These are phyloP conservation scores for Jimgerdemannia flammicorona DNA, from an alignment of 192 early-diverging fungal genomes.

Conservation along the genomic window DNA sequence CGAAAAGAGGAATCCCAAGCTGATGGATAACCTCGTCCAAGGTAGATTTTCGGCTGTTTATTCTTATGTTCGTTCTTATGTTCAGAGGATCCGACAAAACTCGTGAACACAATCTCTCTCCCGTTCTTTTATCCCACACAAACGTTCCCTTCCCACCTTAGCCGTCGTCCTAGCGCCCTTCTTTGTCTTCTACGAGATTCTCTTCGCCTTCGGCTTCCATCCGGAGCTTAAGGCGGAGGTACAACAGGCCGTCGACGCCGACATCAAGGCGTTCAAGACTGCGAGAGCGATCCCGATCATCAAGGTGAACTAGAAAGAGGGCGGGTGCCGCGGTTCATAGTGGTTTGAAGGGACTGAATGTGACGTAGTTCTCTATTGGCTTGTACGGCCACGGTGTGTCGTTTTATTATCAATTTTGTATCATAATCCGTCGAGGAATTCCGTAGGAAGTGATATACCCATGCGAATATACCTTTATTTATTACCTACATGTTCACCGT, in stretches of 20 bases:
- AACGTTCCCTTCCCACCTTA: constrained; percentile 9
- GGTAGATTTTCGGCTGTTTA: constrained; percentile 32
- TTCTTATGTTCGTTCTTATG: neutral
- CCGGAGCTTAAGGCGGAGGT: constrained; percentile 62
- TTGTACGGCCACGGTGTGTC: too few relatives aligned
- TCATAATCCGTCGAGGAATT: too few relatives aligned
- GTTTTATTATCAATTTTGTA: too few relatives aligned
- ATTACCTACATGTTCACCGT: too few relatives aligned
- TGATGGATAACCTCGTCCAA: constrained; percentile 84
- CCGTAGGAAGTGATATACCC: too few relatives aligned
- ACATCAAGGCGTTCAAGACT: constrained; percentile 48
- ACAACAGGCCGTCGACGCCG: constrained; percentile 46
- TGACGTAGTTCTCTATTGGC: too few relatives aligned
- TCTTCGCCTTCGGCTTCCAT: constrained; percentile 82
- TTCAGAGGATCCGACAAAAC: neutral
- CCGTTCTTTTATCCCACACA: neutral
- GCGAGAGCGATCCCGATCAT: constrained; percentile 5
- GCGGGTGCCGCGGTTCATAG: too few relatives aligned
- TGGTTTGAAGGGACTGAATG: too few relatives aligned
- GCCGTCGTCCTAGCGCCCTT: constrained; percentile 91
- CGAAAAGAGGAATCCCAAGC: constrained; percentile 84
- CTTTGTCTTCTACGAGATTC: constrained; percentile 85
- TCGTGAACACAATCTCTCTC: too few relatives aligned
- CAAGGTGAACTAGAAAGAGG: neutral
- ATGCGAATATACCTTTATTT: too few relatives aligned